Conservation (phyloP, 1,284 basidiomycete species). For the Tilletia walkeri region DNA sequence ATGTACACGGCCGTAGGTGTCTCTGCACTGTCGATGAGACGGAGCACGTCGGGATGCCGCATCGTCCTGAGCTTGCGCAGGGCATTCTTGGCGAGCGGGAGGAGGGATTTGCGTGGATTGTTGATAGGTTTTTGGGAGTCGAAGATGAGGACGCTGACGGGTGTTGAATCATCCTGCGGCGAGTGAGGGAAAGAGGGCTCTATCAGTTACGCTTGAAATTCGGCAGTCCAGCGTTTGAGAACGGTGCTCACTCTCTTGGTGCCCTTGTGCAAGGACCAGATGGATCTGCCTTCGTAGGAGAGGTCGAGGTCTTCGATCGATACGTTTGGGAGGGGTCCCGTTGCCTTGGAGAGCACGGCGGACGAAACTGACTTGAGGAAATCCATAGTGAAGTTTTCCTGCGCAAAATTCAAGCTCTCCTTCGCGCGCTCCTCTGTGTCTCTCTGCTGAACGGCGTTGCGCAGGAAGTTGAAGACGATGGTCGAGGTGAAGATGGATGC, state of each 20-base stretch:
- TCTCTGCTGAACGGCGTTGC: too few species aligned
- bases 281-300: constrained; percentile 66
- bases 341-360: constrained; percentile 76
- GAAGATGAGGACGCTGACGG: constrained; percentile 44
- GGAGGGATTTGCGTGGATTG: constrained; percentile 29
- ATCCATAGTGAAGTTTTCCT: constrained; percentile 64
- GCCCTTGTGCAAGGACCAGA: constrained; percentile 84
- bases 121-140: constrained; percentile 37
- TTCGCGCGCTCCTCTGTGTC: too few species aligned
- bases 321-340: constrained; percentile 84
- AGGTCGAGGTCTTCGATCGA: constrained; percentile 74
- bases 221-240: not conserved
- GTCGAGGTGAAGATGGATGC: too few species aligned
- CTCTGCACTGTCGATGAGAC: constrained; percentile 81
- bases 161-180: constrained; percentile 69
- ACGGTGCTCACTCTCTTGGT: constrained; percentile 70
- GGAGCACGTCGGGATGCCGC: constrained; percentile 91
- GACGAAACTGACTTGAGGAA: constrained; percentile 78
- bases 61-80: constrained; percentile 85
- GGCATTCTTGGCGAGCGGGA: constrained; percentile 81
- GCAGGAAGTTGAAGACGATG: too few species aligned
- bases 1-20: constrained; percentile 84
- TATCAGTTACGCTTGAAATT: not conserved
- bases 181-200: too few species aligned
- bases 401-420: too few species aligned